A percentile compares a stretch with the other conserved stretches of the same genome.
Evolutionary conservation across 352 stramenopile genomes (phyloP).

Genomic region (Globisporangium nagaii): DNA sequence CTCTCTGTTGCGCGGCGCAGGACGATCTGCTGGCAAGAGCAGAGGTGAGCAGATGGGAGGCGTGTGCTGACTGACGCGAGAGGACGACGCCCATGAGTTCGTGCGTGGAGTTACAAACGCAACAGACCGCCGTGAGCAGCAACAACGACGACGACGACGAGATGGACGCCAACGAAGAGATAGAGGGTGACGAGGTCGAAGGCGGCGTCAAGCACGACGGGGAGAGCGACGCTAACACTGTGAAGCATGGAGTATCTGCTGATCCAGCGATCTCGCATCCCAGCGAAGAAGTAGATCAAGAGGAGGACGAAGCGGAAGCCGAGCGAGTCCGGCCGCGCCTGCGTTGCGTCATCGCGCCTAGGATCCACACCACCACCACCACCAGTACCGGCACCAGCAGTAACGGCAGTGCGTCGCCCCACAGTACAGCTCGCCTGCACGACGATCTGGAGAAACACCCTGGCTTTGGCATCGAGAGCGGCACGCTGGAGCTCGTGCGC

Average conservation of each 20-base stretch:
- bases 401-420: not conserved
- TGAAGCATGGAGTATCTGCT: not conserved
- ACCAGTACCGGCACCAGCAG: not conserved
- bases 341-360: not conserved
- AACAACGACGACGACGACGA: not conserved
- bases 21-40: constrained; percentile 29
- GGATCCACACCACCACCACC: not conserved
- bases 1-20: constrained; percentile 52
- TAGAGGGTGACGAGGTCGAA: not conserved
- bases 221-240: too few species aligned
- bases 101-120: not conserved
- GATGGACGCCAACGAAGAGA: not conserved
- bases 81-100: not conserved
- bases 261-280: not conserved
- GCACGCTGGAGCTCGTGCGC: constrained; percentile 12
- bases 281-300: not conserved
- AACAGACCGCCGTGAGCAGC: not conserved
- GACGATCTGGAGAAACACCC: not conserved
- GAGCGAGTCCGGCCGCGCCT: not conserved
- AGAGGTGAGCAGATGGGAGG: not conserved
- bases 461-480: constrained; percentile 12
- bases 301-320: not conserved
- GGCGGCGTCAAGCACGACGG: not conserved
- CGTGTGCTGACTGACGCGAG: not conserved
- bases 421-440: too few species aligned